Evolutionary conservation across 208 protist species (phyloP).

Genomic region (Acanthamoeba castellanii): DNA sequence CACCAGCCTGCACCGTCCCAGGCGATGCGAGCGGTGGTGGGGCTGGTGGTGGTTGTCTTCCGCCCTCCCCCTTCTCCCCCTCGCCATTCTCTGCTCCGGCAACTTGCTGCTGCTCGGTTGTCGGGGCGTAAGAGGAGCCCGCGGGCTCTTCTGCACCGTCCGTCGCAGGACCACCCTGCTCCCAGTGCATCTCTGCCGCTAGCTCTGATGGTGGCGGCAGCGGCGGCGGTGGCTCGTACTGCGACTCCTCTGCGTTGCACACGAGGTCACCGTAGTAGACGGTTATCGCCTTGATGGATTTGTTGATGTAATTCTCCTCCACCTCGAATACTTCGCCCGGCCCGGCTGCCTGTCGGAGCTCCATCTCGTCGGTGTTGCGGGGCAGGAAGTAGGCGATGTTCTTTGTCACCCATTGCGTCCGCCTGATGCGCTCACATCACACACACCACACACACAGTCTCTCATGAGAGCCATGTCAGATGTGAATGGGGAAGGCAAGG

Average conservation of each 20-base stretch:
- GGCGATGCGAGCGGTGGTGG: no score
- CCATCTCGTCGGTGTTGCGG: constrained; percentile 77
- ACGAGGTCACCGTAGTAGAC: constrained; percentile 85
- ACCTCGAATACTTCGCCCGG: constrained; percentile 74
- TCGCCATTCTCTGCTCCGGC: no score
- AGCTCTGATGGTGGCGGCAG: neutral
- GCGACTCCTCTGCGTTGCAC: neutral
- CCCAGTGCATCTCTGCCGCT: neutral
- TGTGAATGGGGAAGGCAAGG: neutral
- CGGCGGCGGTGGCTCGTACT: neutral
- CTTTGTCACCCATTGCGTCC: constrained; percentile 78
- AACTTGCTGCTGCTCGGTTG: no score
- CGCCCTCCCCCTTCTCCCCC: no score
- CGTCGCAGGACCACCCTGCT: neutral
- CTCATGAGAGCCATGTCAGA: neutral
- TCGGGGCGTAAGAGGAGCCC: no score
- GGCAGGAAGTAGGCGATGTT: constrained; percentile 90
- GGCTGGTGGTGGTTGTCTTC: no score
- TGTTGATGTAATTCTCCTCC: constrained; percentile 86
- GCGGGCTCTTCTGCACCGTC: no score
- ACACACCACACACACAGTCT: neutral
- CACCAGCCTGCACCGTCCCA: no score
- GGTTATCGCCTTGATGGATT: constrained; percentile 83
- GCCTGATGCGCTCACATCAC: neutral
- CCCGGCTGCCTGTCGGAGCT: constrained; percentile 78